A percentile compares a stretch with the other conserved stretches of the same genome.
These are phyloP conservation scores for Tothia fuscella DNA, from an alignment of 2,329 filamentous ascomycete species.

Conservation along the genomic window DNA sequence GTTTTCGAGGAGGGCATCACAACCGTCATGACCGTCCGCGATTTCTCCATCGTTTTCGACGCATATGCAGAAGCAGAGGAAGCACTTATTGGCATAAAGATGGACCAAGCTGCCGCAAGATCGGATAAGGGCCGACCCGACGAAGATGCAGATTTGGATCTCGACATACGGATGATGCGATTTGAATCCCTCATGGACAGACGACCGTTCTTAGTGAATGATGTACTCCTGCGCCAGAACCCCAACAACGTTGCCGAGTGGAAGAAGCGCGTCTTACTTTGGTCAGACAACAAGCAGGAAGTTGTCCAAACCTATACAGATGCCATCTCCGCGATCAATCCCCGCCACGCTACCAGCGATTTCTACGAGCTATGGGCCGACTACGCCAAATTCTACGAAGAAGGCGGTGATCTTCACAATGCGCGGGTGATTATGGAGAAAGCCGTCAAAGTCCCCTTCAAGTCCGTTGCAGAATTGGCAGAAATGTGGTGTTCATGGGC, in stretches of 20 bases:
- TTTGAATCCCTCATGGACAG: conserved; percentile 98
- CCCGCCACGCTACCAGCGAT: conserved; percentile 85
- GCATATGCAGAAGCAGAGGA: conserved; percentile 96
- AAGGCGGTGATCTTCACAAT: conserved; percentile 68
- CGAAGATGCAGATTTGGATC: conserved; percentile 78
- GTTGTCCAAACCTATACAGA: conserved; percentile 90
- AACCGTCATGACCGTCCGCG: conserved; percentile 95
- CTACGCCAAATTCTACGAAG: conserved; percentile 95
- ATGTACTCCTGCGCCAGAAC: conserved; percentile 88
- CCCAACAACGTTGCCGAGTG: conserved; percentile 93
- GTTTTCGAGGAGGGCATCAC: conserved; percentile 93
- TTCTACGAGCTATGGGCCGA: conserved; percentile 95
- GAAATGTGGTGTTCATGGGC: conserved; percentile 99
- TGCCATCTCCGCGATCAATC: conserved; percentile 83
- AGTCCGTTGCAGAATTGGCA: conserved; percentile 89
- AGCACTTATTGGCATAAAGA: conserved; percentile 79
- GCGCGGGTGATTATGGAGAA: conserved; percentile 94
- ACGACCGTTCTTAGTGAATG: conserved; percentile 88
- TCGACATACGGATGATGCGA: conserved; percentile 94
- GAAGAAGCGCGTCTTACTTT: conserved; percentile 92
- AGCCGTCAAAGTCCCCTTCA: conserved; percentile 94
- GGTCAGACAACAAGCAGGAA: conserved; percentile 86
- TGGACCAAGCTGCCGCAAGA: conserved; percentile 72
- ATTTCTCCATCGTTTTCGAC: conserved; percentile 94
- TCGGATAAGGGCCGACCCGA: conserved; percentile 69